Conservation (phyloP, 768 basidiomycete genomes). For the Panellus pusillus region DNA sequence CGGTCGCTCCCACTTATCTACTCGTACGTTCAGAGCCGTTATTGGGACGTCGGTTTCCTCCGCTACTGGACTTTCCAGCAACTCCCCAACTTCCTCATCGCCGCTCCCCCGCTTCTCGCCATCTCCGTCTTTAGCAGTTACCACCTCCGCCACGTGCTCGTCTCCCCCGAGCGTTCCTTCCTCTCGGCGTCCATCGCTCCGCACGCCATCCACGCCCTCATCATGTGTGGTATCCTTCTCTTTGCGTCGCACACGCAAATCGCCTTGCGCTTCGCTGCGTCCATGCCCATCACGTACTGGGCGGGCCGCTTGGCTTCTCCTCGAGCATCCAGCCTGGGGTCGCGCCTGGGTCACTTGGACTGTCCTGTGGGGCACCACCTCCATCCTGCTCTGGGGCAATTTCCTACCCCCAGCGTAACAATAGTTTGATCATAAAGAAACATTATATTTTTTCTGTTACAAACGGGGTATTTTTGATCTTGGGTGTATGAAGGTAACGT, state of each 20-base stretch:
- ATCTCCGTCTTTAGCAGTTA: slow-evolving; percentile 43
- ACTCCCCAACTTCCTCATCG: slow-evolving; percentile 85
- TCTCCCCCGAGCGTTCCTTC: slow-evolving; percentile 23
- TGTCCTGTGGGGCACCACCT: slow-evolving; percentile 70
- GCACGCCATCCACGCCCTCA: slow-evolving; percentile 72
- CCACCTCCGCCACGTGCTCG: slow-evolving; percentile 28
- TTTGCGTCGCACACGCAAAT: slow-evolving; percentile 89
- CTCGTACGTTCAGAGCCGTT: slow-evolving; percentile 73
- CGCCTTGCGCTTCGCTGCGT: slow-evolving; percentile 69
- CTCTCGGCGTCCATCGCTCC: slow-evolving; percentile 51
- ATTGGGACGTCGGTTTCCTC: slow-evolving; percentile 88
- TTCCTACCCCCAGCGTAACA: slow-evolving; percentile 88
- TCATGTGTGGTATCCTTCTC: slow-evolving; percentile 62
- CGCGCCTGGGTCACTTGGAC: slow-evolving; percentile 77
- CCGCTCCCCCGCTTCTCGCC: slow-evolving; percentile 64
- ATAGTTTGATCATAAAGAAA: neutral
- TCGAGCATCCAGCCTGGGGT: slow-evolving; percentile 49
- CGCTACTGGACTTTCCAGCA: slow-evolving; percentile 84
- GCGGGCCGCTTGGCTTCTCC: slow-evolving; percentile 68
- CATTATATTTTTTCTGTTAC: slow-evolving; percentile 14
- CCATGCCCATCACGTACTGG: slow-evolving; percentile 86
- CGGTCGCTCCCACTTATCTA: slow-evolving; percentile 69
- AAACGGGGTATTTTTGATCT: slow-evolving; percentile 5
- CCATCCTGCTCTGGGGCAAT: slow-evolving; percentile 74
- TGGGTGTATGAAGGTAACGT: slow-evolving; percentile 10